A percentile compares a stretch with the other conserved stretches of the same genome.
phyloP scores from a whole-genome alignment of 495 filamentous ascomycete genomes.

The Tuber brumale region DNA sequence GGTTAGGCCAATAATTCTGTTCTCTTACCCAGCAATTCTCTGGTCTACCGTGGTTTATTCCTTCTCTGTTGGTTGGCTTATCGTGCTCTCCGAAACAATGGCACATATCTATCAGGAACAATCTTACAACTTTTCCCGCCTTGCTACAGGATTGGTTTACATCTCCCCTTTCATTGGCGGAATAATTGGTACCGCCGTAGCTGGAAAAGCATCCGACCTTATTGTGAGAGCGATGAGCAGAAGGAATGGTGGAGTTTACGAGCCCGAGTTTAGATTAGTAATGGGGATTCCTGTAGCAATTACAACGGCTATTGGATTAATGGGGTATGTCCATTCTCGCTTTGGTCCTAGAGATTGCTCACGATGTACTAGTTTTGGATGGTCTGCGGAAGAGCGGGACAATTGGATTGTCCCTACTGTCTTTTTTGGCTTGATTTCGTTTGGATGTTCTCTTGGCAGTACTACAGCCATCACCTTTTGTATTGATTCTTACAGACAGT shows the following conservation, averaged over 20 bases:
- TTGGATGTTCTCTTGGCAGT: slow-evolving; percentile 83
- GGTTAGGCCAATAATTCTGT: slow-evolving; percentile 74
- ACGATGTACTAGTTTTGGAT: slow-evolving; percentile 56
- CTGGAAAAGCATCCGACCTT: slow-evolving; percentile 80
- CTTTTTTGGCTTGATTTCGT: slow-evolving; percentile 88
- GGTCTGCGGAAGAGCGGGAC: slow-evolving; percentile 69
- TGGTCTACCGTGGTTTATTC: slow-evolving; percentile 86
- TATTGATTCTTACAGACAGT: slow-evolving; percentile 88
- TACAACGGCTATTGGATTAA: slow-evolving; percentile 74
- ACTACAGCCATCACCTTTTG: slow-evolving; percentile 95
- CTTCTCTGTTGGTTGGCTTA: slow-evolving; percentile 89
- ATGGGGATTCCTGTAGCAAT: slow-evolving; percentile 81
- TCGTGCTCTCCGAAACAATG: slow-evolving; percentile 85
- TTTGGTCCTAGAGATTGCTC: not conserved
- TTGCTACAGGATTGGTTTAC: slow-evolving; percentile 81
- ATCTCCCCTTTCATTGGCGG: slow-evolving; percentile 84
- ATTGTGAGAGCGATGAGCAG: slow-evolving; percentile 71
- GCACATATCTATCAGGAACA: slow-evolving; percentile 65
- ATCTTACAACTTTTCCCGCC: slow-evolving; percentile 68
- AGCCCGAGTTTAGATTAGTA: slow-evolving; percentile 88
- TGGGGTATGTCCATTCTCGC: slow-evolving; percentile 50
- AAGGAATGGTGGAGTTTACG: slow-evolving; percentile 87
- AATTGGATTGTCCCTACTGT: slow-evolving; percentile 86
- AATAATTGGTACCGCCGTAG: slow-evolving; percentile 80
- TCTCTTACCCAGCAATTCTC: slow-evolving; percentile 78